A percentile compares a stretch with the other conserved stretches of the same genome.
Evolutionary conservation across 148 eudicot species (phyloP).

Genomic region (Amaranthus cruentus): DNA sequence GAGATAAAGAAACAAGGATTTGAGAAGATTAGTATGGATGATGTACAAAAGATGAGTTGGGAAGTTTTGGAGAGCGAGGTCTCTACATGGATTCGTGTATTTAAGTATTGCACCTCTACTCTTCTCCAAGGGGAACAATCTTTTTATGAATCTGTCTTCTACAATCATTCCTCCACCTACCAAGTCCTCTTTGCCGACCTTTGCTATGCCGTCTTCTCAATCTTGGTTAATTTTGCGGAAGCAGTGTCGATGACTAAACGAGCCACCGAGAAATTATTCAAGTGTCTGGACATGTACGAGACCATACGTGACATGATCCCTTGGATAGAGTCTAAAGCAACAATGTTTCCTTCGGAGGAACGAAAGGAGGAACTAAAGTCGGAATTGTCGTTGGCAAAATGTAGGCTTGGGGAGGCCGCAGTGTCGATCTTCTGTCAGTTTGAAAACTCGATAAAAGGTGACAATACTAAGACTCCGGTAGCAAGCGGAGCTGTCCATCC

Average conservation of each 20-base stretch:
- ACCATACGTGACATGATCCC: constrained; percentile 40
- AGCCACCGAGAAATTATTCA: constrained; percentile 69
- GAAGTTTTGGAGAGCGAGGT: constrained; percentile 55
- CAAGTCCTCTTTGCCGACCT: constrained; percentile 18
- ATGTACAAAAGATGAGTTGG: constrained; percentile 60
- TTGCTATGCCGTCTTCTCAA: constrained; percentile 25
- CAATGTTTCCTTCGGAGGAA: constrained; percentile 18
- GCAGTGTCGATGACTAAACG: constrained; percentile 63
- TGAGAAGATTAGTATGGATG: constrained; percentile 55
- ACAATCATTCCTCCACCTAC: constrained; percentile 17
- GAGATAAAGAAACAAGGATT: constrained; percentile 41
- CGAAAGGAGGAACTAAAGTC: constrained; percentile 30
- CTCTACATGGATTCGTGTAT: constrained; percentile 48
- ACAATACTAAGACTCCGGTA: constrained; percentile 54
- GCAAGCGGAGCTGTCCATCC: constrained; percentile 89
- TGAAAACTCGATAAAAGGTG: constrained; percentile 65
- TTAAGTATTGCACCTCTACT: constrained; percentile 38
- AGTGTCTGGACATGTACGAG: constrained; percentile 73
- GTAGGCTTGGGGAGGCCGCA: constrained; percentile 59
- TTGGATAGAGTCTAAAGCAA: neutral
- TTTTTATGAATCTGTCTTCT: constrained; percentile 41
- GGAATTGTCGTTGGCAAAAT: constrained; percentile 34
- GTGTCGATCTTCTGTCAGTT: constrained; percentile 56
- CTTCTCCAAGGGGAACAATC: constrained; percentile 48
- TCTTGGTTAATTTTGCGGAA: constrained; percentile 52